These are phyloP conservation scores for Sarocladiaceae sp. DNA, from an alignment of 2,329 filamentous ascomycete genomes.

Conservation along the genomic window DNA sequence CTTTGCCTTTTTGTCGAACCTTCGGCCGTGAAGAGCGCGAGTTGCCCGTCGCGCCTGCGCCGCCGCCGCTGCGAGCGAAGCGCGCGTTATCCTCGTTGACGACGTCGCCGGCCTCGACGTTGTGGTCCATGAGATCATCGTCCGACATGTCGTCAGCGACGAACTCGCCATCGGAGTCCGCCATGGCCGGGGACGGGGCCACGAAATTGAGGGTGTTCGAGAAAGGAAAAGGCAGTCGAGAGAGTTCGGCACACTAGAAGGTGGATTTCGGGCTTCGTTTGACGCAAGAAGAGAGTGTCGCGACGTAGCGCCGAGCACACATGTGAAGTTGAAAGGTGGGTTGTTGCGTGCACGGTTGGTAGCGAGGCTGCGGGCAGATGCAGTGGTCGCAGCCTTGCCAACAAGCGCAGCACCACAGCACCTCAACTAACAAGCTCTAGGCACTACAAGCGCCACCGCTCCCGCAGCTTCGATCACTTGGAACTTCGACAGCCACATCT, in stretches of 20 bases:
- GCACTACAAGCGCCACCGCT: no score
- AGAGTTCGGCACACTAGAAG: not conserved
- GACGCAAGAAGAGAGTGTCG: not conserved
- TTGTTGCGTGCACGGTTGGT: slow-evolving; percentile 8
- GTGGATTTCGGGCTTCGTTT: not conserved
- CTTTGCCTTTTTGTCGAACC: slow-evolving; percentile 3
- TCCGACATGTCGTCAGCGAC: slow-evolving; percentile 57
- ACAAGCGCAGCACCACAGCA: not conserved
- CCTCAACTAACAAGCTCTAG: no score
- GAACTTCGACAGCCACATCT: no score
- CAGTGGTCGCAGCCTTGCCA: slow-evolving; percentile 9
- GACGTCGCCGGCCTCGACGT: slow-evolving; percentile 17
- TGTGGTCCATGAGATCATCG: slow-evolving; percentile 51
- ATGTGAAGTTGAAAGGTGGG: slow-evolving; percentile 2
- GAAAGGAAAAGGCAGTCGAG: not conserved
- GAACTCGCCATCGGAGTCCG: slow-evolving; percentile 68
- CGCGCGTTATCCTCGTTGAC: slow-evolving; percentile 32
- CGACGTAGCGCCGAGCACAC: slow-evolving; percentile 5
- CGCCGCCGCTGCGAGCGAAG: slow-evolving; percentile 17
- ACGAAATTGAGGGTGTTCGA: not conserved
- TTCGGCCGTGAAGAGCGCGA: not conserved
- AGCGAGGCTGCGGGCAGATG: slow-evolving; percentile 7
- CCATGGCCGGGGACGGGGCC: slow-evolving; percentile 55
- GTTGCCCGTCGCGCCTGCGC: slow-evolving; percentile 1
- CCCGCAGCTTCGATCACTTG: no score